Evolutionary conservation across 768 basidiomycete species (phyloP).

Genomic region (Collybia mongolica): DNA sequence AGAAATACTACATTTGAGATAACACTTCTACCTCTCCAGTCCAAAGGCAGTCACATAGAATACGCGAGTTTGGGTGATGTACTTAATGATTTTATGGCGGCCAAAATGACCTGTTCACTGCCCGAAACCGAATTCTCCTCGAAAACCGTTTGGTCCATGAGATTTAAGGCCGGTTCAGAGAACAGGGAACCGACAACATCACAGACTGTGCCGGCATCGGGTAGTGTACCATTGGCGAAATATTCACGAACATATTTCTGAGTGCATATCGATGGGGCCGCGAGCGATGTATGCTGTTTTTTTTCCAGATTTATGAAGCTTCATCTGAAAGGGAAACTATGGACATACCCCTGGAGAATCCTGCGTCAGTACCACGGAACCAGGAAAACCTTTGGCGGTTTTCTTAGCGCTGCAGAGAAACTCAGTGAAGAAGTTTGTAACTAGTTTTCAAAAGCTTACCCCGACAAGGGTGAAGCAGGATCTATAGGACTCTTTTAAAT

Average conservation of each 20-base stretch:
- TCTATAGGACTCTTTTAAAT: constrained; percentile 8
- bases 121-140: no score
- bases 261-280: constrained; percentile 23
- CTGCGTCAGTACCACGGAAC: constrained; percentile 40
- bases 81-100: no score
- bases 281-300: constrained; percentile 21
- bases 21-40: no score
- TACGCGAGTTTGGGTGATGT: no score
- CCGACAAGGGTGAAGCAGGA: constrained; percentile 24
- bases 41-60: no score
- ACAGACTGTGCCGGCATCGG: constrained; percentile 38
- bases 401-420: constrained; percentile 33
- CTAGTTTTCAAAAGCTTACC: constrained; percentile 10
- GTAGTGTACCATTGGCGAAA: constrained; percentile 38
- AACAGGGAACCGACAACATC: constrained; percentile 26
- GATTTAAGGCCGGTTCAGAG: background rate
- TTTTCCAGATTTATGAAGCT: background rate
- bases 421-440: background rate
- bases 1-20: no score
- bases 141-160: no score
- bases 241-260: constrained; percentile 32
- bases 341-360: constrained; percentile 37
- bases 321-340: background rate
- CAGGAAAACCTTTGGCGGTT: constrained; percentile 31
- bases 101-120: no score